Evolutionary conservation across 2,329 filamentous ascomycete species (phyloP), one percentile per base, ranked within the genome.

Genomic region (Cercospora nicotianae): DNA sequence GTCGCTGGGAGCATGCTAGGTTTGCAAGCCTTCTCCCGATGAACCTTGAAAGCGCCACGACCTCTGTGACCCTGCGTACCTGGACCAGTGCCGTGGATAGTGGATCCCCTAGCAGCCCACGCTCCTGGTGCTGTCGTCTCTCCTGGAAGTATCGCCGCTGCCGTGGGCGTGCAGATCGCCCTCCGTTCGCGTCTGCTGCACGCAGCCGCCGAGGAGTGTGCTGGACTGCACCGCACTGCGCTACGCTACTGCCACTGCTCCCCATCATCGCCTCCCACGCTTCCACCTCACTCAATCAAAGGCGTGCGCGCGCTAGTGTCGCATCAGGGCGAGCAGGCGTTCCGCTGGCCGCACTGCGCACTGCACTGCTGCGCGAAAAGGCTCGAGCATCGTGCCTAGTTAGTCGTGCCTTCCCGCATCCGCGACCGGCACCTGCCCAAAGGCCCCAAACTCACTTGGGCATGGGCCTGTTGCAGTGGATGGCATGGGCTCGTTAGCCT

Each of bases 1-100:
- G 53, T 30, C 30, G 45, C 61, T 57, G 33, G 48, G 61, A 64
- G 55, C 30, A 64, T 64, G 61, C 48, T 60, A 60, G 36, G 59
- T 20, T 61, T 33, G 10, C 59, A 39, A 23, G 31, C 31, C 59
- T 42, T 20, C 39, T 48, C 30, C 61, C 61, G 61, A 36, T 26
- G 61, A 64, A 64, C 61, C 61, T 64, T 64, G 60, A 18, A 2
- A 3, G 16, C 18, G n/a, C 18, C 36, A 39, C 45, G 20, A 5
- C 36, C 16, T 39, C 36, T 39, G 23, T 18, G 30, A 48, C 61
- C 61, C 48, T 64, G 61, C 61, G 60, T 67, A 60, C 65, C 66
- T 67, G 66, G 61, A 67, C 66, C 66, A 45, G 61, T 45, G 66
- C 61, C 60, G 66, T 67, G 66, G 66, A 63, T 67, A 48, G n/a